Evolutionary conservation across 148 eudicot genomes (phyloP), one percentile per base, ranked within the genome.

Genomic region (Rhododendron simsii): DNA sequence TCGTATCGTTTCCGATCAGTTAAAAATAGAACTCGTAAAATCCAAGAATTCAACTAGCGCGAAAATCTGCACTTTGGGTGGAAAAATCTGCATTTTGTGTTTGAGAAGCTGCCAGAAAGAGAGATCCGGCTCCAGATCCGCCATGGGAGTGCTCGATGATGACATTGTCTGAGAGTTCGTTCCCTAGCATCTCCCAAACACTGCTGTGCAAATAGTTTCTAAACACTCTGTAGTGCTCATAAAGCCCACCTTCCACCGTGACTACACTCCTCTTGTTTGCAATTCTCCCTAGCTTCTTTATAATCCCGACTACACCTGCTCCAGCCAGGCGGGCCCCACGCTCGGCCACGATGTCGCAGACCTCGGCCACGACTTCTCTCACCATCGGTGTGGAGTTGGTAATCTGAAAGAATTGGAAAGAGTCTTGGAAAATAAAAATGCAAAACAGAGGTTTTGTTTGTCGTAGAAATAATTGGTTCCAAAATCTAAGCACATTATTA

Each of bases 181-280:
- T 88, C 48, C 95, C 95, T 5, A 91, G 91, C 93, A 93, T 91
- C 78, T 93, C 93, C 92, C 92, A 90, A 9, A 91, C 93, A 86
- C 91, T 90, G 86, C 91, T 91, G 57, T 92, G 92, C 26, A 93
- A 85, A 35, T 90, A 93, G 84, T 90, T 91, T 82, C 93, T 88
- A 45, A 86, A 91, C 15, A 90, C 80, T 13, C 92, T 85, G 79
- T 91, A 89, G 28, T 88, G 89, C 84, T 92, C 92, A 45, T 91
- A 91, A 13, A 92, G 83, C 8, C 91, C 91, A 16, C 89, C 93
- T 87, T 92, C 89, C 1, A 91, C 74, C 0, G 86, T 85, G 12
- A 92, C 51, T 10, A 91, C 89, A 16, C 89, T 91, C 65, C 80
- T 93, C 85, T 82, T 91, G 57, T 87, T 88, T 11, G 85, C 57